Percentiles rank a stretch among this genome's conserved stretches.
Evolutionary conservation across 768 basidiomycete genomes (phyloP).

Genomic region (Leucosporidium yakuticum): DNA sequence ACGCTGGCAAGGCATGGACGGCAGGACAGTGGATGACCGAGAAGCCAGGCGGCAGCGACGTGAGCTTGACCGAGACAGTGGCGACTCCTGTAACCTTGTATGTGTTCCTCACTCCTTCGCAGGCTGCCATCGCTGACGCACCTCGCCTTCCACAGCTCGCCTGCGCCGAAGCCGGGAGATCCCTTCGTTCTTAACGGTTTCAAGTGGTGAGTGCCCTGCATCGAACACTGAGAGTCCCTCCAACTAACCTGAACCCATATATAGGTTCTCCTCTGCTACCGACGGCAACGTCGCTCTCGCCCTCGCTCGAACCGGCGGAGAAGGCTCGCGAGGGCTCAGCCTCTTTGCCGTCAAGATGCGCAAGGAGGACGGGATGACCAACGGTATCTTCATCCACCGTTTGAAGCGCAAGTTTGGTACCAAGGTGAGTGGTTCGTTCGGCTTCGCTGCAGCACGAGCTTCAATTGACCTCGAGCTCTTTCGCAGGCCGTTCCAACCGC

Average conservation of each 20-base stretch:
- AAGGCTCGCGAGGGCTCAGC: constrained; percentile 55
- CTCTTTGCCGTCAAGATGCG: constrained; percentile 65
- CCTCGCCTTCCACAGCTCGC: too few species aligned
- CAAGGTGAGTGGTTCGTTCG: background rate
- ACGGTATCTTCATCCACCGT: constrained; percentile 64
- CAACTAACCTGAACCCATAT: too few species aligned
- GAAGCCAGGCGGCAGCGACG: constrained; percentile 50
- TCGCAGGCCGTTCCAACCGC: constrained; percentile 63
- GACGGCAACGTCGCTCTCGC: constrained; percentile 68
- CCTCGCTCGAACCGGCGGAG: constrained; percentile 61
- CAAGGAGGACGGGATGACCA: constrained; percentile 42
- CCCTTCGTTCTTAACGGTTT: constrained; percentile 27
- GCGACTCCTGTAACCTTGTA: constrained; percentile 42
- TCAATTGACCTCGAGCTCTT: too few species aligned
- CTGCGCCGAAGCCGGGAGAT: background rate
- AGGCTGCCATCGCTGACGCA: too few species aligned
- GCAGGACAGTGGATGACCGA: constrained; percentile 62
- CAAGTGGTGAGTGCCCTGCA: constrained; percentile 21
- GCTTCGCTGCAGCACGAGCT: background rate
- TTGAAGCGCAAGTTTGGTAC: constrained; percentile 77
- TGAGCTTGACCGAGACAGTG: constrained; percentile 65
- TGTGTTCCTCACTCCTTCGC: too few species aligned
- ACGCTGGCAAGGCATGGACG: constrained; percentile 59
- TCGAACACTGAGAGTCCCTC: too few species aligned
- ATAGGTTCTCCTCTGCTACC: constrained; percentile 49